Evolutionary conservation across 768 basidiomycete genomes (phyloP).

Genomic region (Mycena indigotica): DNA sequence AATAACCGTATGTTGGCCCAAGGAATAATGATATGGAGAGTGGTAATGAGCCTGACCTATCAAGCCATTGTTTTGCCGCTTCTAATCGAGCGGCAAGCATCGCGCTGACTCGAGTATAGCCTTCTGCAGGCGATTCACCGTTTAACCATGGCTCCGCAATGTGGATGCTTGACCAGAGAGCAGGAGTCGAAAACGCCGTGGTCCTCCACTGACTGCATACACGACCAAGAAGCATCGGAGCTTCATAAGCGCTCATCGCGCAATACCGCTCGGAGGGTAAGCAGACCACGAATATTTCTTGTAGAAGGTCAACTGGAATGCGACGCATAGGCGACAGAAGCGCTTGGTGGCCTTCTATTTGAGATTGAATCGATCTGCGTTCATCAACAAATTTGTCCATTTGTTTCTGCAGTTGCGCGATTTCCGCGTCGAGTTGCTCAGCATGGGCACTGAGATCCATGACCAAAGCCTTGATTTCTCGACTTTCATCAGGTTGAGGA

Average conservation of each 20-base stretch:
- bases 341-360: not conserved
- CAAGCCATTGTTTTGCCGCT: not conserved
- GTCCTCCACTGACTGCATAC: constrained; percentile 33
- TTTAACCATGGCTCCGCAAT: constrained; percentile 4
- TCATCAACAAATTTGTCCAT: not conserved
- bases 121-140: not conserved
- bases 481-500: not conserved
- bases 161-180: constrained; percentile 27
- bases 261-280: constrained; percentile 15
- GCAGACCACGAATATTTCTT: constrained; percentile 15
- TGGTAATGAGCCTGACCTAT: constrained; percentile 2
- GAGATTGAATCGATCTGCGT: not conserved
- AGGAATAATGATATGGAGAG: constrained; percentile 7
- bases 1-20: not conserved
- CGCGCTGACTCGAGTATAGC: not conserved
- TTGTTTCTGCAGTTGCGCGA: not conserved
- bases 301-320: constrained; percentile 6
- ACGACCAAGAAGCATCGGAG: constrained; percentile 31
- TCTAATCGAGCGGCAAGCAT: not conserved
- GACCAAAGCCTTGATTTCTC: not conserved
- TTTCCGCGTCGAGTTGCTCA: not conserved
- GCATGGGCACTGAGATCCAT: not conserved
- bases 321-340: constrained; percentile 6
- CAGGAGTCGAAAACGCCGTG: constrained; percentile 28
- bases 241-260: constrained; percentile 20